Conservation (phyloP, 345 rosid genomes). For the Carallia pectinifolia region DNA sequence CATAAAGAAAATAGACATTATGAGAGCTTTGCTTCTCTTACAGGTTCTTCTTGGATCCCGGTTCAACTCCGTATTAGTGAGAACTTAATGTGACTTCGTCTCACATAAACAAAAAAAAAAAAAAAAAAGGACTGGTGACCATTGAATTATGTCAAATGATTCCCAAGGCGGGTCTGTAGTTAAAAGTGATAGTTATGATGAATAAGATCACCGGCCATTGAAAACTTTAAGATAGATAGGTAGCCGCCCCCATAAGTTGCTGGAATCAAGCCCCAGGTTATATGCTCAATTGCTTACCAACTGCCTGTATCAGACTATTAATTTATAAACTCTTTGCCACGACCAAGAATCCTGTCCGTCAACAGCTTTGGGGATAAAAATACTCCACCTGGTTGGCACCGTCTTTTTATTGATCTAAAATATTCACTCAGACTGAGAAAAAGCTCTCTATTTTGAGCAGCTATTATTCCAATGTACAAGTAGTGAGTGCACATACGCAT, state of each 20-base stretch:
- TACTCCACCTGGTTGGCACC: conserved; percentile 8
- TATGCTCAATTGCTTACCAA: conserved; percentile 8
- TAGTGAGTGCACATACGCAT: conserved; percentile 29
- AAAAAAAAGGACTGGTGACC: too few species aligned
- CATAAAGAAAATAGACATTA: too few species aligned
- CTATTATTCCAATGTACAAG: conserved; percentile 15
- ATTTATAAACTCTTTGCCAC: conserved; percentile 22
- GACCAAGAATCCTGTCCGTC: conserved; percentile 56
- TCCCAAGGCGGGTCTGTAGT: background rate
- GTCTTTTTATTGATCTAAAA: conserved; percentile 46
- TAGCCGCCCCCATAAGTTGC: conserved; percentile 24
- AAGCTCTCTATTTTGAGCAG: conserved; percentile 18
- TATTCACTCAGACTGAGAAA: conserved; percentile 28
- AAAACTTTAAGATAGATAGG: conserved; percentile 22
- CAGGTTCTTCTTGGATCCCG: too few species aligned
- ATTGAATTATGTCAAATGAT: too few species aligned
- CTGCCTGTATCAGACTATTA: conserved; percentile 21
- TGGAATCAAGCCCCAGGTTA: conserved; percentile 31
- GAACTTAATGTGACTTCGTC: too few species aligned
- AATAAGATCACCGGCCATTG: conserved; percentile 18
- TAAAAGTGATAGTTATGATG: conserved; percentile 11
- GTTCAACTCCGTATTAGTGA: too few species aligned
- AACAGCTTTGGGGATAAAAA: conserved; percentile 9
- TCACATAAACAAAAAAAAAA: too few species aligned
- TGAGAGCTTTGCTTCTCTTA: too few species aligned